Evolutionary conservation across 139 green algal genomes (phyloP).

Genomic region (Diplosphaera chodatii): DNA sequence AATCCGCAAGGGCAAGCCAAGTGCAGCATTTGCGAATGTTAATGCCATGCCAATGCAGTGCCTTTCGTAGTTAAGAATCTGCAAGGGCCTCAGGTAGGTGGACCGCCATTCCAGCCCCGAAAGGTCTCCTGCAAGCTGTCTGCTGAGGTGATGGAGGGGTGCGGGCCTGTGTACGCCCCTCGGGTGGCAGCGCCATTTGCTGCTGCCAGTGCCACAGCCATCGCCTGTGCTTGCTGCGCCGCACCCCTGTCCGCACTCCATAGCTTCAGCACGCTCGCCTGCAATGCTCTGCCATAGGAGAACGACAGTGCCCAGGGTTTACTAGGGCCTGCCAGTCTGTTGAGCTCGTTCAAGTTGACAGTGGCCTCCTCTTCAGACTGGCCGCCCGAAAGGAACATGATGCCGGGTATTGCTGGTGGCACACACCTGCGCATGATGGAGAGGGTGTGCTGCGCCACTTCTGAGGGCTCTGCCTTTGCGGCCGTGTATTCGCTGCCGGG

Average conservation of each 20-base stretch:
- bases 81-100: too few species aligned
- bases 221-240: slow-evolving; percentile 16
- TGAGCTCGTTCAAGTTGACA: slow-evolving; percentile 66
- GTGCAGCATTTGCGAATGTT: too few species aligned
- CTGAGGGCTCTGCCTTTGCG: slow-evolving; percentile 22
- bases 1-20: too few species aligned
- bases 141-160: slow-evolving; percentile 42
- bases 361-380: slow-evolving; percentile 78
- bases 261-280: slow-evolving; percentile 51
- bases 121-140: slow-evolving; percentile 45
- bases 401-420: slow-evolving; percentile 78
- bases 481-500: slow-evolving; percentile 35
- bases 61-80: too few species aligned
- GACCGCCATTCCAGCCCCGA: slow-evolving; percentile 31
- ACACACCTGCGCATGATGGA: slow-evolving; percentile 59
- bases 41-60: too few species aligned
- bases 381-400: slow-evolving; percentile 94
- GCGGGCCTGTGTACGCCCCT: slow-evolving; percentile 41
- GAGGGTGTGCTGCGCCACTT: slow-evolving; percentile 74
- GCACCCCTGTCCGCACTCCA: slow-evolving; percentile 30
- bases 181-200: slow-evolving; percentile 50
- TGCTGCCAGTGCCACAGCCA: slow-evolving; percentile 42
- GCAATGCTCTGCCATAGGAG: slow-evolving; percentile 79
- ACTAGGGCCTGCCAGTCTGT: slow-evolving; percentile 32
- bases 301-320: slow-evolving; percentile 88